phyloP scores from a whole-genome alignment of 768 basidiomycete species.

The Tubosaeta sp. region DNA sequence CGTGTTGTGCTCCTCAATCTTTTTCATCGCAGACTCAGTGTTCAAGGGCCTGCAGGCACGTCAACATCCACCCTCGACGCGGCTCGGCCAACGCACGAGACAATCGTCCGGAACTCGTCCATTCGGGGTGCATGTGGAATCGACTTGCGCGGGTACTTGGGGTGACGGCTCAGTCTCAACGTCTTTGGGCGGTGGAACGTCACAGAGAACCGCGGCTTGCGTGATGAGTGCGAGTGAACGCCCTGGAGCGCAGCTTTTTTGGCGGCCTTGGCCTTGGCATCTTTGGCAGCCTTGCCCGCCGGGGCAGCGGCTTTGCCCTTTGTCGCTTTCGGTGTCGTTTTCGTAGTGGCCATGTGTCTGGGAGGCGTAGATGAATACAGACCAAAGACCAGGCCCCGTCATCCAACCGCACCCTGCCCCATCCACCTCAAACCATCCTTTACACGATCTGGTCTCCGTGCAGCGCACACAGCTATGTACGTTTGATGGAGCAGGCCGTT shows the following conservation, averaged over 20 bases:
- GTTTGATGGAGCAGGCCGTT: no score
- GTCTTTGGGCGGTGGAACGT: conserved; percentile 98
- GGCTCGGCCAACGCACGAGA: conserved; percentile 56
- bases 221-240: conserved; percentile 63
- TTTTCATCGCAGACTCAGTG: conserved; percentile 99
- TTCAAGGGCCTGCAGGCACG: conserved; percentile 62
- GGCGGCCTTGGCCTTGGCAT: conserved; percentile 82
- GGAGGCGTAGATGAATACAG: conserved; percentile 4
- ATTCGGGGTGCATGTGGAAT: conserved; percentile 89
- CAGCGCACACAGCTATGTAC: neutral
- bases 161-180: conserved; percentile 73
- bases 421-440: conserved; percentile 19
- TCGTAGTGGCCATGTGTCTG: conserved; percentile 63
- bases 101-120: conserved; percentile 95
- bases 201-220: conserved; percentile 81
- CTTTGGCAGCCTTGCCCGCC: conserved; percentile 34
- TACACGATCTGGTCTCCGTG: neutral
- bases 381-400: neutral
- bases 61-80: neutral
- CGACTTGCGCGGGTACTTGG: conserved; percentile 94
- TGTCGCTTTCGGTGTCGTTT: conserved; percentile 60
- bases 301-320: conserved; percentile 49
- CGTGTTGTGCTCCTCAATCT: conserved; percentile 99
- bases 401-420: conserved; percentile 16
- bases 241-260: conserved; percentile 97